Evolutionary conservation across 2,329 filamentous ascomycete genomes (phyloP), one percentile per base, ranked within the genome.

Genomic region (Acephala macrosclerotiorum): DNA sequence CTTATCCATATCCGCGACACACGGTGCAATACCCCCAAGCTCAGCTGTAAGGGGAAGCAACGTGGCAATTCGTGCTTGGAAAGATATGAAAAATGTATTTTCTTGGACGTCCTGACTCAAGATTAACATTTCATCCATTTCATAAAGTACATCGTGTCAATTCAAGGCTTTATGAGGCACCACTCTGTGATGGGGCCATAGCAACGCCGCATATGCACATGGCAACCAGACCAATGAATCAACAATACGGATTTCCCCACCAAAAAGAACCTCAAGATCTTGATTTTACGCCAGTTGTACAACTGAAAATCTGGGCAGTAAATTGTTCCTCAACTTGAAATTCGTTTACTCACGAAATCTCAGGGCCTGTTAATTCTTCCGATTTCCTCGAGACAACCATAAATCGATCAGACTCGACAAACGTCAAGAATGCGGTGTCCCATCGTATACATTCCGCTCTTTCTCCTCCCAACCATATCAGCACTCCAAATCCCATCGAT

Each of bases 401-500:
- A 49, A 20, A 20, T 38, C 60, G 25, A 36, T 14, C 20, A 9
- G 38, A 25, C 14, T 22, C 49, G 49, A 22, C 20, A n/a, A 40
- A n/a, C 29, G n/a, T 59, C 45, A 67, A 72, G 49, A 63, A 74
- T 74, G 72, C 66, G 68, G 33, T 65, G 58, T 26, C 59, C 45
- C 25, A 51, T 59, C 57, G 35, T 58, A 40, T 62, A 64, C 16
- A 68, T 63, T 14, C 64, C 71, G 33, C 63, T 67, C 51, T 61
- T 71, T 49, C 66, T 73, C 42, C 62, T 67, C 25, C 55, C 69
- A 12, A 49, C 66, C 7, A 68, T 66, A 53, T 69, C 70, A 36
- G 71, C 73, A 11, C 60, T 72, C 38, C 71, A 74, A 66, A 68
- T 73, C 12, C 73, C 74, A 12, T 70, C 74, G 2, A 60, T 72